Evolutionary conservation across 1,284 basidiomycete genomes (phyloP), one percentile per base, ranked within the genome.

Genomic region (Sanghuangporus weigelae): DNA sequence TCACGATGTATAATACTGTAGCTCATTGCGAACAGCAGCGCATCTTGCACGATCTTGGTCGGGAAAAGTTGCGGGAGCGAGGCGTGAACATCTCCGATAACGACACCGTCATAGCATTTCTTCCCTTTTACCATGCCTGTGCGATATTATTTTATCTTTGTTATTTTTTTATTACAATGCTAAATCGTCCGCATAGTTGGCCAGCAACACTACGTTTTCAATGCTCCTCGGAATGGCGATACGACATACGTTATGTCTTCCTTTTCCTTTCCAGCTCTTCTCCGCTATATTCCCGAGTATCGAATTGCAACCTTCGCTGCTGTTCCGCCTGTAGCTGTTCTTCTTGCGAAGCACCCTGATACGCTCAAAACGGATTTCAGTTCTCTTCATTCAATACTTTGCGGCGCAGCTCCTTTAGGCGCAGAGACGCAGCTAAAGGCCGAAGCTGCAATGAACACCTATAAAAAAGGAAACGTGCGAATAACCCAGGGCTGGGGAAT

Each of bases 241-340:
- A 48, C 59, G 11, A 60, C 51, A 31, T 60, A 60, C 38, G 59
- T 64, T 10, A 60, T 64, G 58, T 23, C 48, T 23, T 23, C 40
- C 39, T 64, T 64, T 40, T 42, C 39, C 35, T 60, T 60, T 14
- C 36, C 26, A 38, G 42, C 35, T n/a, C 53, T 64, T 23, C 63
- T 64, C 12, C n/a, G 36, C 31, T 46, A 75, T 40, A 73, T 78
- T 36, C 69, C 76, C 62, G 73, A 75, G 67, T 79, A 79, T 74
- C 73, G 75, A 40, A 74, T 79, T 63, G 81, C 80, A 5, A 56
- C 66, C 66, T 72, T 72, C 2, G 72, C 81, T 54, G 72, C 84
- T 16, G 84, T 85, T 2, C 83, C 84, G 0, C 84, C 84, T 0
- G 79, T 85, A 59, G 72, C 81, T 0, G 75, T 85, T 11, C 68